A percentile compares a stretch with the other conserved stretches of the same genome.
Conservation (phyloP, 805 yeast species). For the Teunomyces kruisii region DNA sequence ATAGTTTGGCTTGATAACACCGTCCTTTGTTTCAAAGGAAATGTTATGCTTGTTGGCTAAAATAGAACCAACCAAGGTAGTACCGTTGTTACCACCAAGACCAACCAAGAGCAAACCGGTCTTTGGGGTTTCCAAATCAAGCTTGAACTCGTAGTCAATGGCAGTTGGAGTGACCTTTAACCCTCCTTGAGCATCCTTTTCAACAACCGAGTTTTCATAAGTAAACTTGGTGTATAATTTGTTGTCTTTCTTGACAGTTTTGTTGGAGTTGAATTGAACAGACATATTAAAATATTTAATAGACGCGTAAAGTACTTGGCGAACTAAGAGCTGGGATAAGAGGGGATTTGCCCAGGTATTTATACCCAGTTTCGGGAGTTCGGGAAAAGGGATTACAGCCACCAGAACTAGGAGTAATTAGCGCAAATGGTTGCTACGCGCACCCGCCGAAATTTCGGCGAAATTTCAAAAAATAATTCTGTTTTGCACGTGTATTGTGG, state of each 20-base stretch:
- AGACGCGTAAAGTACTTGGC: background rate
- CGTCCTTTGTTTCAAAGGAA: constrained; percentile 79
- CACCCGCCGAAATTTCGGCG: constrained; percentile 18
- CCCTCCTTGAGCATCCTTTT: constrained; percentile 52
- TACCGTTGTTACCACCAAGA: constrained; percentile 94
- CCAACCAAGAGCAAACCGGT: constrained; percentile 91
- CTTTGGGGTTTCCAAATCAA: constrained; percentile 78
- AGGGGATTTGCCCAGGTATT: constrained; percentile 10
- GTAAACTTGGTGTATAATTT: constrained; percentile 61
- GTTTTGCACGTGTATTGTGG: background rate
- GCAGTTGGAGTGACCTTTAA: constrained; percentile 68
- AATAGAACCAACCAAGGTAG: constrained; percentile 82
- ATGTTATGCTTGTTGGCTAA: constrained; percentile 82
- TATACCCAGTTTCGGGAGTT: constrained; percentile 8
- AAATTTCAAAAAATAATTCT: too few relatives aligned
- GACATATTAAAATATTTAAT: constrained; percentile 16
- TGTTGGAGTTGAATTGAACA: constrained; percentile 56
- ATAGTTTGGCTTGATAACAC: constrained; percentile 73
- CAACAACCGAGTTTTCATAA: constrained; percentile 75
- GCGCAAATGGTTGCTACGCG: background rate
- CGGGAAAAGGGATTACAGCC: background rate
- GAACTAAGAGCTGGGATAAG: background rate
- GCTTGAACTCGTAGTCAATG: constrained; percentile 80
- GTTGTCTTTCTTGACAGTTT: constrained; percentile 48
- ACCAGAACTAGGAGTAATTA: background rate